Base-by-base conservation (phyloP, 768 basidiomycete genomes). In the button mushroom (Agaricus bisporus) region DNA sequence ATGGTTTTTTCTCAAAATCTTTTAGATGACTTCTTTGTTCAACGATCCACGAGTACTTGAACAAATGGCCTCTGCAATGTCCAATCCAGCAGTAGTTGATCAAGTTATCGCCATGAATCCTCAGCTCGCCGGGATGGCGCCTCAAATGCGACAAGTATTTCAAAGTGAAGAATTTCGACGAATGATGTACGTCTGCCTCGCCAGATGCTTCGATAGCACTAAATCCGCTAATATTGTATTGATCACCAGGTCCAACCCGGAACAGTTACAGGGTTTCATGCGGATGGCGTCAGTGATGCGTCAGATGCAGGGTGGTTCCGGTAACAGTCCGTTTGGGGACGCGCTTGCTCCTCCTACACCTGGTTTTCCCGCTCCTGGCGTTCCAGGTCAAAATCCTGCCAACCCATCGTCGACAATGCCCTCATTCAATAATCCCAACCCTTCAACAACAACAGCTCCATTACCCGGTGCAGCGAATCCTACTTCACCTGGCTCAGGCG, bases 51-150 rank as follows among this genome's bases (percentile, higher is more conserved):
- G 90, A 58, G 93, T 95, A 60, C 67, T 94, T 38, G 81, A 89
- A 57, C 89, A 94, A 68, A 95, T 99, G 89, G 81, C 86, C 7
- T 64, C 74, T 12, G 78, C 93, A 68, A 86, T 98, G 82, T 82
- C 84, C 6, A 88, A 95, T 61, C 95, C 95, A 0, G 83, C 81
- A n/a, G 73, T 98, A 45, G 70, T 98, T 48, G 95, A 98, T 53
- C 85, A 94, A 67, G 73, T 95, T 61, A 85, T 95, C 58, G 79
- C 84, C 0, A 79, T 80, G 49, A 89, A 92, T 67, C 94, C 95
- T 0, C 83, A 91, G 60, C 72, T 88, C 61, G 70, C 80, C 26
- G 66, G 72, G 0, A 86, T 94, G 82, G 88, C 77, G 1, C 91
- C 92, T 0, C 88, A 91, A 62, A 80, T 91, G 15, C 77, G 93